Base-by-base conservation (phyloP, 2,329 filamentous ascomycete species). In the Endothia cerciana region DNA sequence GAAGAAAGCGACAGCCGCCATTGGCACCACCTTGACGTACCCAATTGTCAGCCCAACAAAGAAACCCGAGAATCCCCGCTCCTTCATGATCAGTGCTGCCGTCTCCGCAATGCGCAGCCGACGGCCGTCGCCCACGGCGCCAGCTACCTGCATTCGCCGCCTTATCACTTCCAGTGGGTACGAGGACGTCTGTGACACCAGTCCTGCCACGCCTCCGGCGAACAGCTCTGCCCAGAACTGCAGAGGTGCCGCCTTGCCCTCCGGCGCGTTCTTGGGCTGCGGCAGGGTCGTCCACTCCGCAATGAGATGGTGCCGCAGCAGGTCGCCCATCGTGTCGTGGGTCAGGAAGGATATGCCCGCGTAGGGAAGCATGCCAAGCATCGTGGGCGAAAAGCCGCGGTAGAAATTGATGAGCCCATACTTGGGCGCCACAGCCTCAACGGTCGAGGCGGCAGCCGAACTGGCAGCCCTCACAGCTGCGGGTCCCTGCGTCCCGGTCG, bases 341-440 rank as follows among this genome's bases (percentile, higher is more conserved):
- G 93, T 97, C 49, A 99, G 85, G 79, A 99, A 99, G 1, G 93
- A 97, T 74, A 96, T 90, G 72, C 95, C 95, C 1, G 95, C 95
- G 74, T 99, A 99, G 0, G 95, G 95, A 0, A 99, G 82, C 94
- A 99, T 99, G 72, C 95, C 95, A 67, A 96, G 83, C 5, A 99
- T 78, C 0, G 95, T 98, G 0, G 94, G 92, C 0, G 89, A 87
- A 77, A 99, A 99, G 60, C 95, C 95, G 59, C 95, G 89, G 79
- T 97, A 99, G 77, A 99, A 99, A 77, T 99, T 99, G 64, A 87
- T 79, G 0, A 98, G 76, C 4, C 94, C 94, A 13, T 84, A 85
- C 33, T 82, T 83, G 0, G 91, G 89, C 0, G 85, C 82, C 0
- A 85, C 80, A 11, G 81, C 79, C 28, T 84, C 81, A 0, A 87